Conservation (phyloP, 1,139 yeast genomes). For the Meyerozyma sp. region DNA sequence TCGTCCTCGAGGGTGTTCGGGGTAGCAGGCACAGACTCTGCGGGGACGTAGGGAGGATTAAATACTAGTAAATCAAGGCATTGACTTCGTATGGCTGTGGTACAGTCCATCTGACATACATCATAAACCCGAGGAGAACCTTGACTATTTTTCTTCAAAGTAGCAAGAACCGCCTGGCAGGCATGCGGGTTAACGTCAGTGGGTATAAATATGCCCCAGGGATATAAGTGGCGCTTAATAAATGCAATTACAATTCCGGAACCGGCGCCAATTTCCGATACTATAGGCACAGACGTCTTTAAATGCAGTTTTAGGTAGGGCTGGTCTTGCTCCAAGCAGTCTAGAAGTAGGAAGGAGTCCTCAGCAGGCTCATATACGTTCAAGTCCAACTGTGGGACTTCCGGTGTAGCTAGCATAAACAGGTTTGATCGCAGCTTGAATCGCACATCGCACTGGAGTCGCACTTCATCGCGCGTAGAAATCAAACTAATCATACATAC, state of each 20-base stretch:
- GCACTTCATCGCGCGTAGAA: not conserved
- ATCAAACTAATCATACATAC: slow-evolving; percentile 14
- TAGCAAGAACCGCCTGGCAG: slow-evolving; percentile 47
- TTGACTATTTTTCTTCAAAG: slow-evolving; percentile 46
- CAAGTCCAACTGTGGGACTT: slow-evolving; percentile 31
- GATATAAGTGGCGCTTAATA: slow-evolving; percentile 48
- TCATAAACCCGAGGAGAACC: slow-evolving; percentile 36
- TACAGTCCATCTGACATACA: slow-evolving; percentile 53
- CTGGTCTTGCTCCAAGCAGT: slow-evolving; percentile 63
- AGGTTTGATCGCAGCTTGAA: no score
- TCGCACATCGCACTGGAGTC: not conserved
- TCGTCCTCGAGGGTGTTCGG: slow-evolving; percentile 48
- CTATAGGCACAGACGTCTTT: slow-evolving; percentile 39
- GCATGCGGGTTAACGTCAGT: slow-evolving; percentile 83
- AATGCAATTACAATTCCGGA: slow-evolving; percentile 85
- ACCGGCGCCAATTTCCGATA: slow-evolving; percentile 88
- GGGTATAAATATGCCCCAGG: slow-evolving; percentile 49
- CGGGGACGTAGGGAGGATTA: slow-evolving; percentile 97
- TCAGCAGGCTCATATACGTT: slow-evolving; percentile 90
- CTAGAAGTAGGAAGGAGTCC: slow-evolving; percentile 79
- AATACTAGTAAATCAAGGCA: slow-evolving; percentile 69
- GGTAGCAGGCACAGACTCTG: slow-evolving; percentile 53
- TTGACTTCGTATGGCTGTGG: slow-evolving; percentile 40
- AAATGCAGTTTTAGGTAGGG: slow-evolving; percentile 27
- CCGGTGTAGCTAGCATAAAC: slow-evolving; percentile 56